Conservation (phyloP, 306 rosid genomes). For the Ceratonia siliqua region DNA sequence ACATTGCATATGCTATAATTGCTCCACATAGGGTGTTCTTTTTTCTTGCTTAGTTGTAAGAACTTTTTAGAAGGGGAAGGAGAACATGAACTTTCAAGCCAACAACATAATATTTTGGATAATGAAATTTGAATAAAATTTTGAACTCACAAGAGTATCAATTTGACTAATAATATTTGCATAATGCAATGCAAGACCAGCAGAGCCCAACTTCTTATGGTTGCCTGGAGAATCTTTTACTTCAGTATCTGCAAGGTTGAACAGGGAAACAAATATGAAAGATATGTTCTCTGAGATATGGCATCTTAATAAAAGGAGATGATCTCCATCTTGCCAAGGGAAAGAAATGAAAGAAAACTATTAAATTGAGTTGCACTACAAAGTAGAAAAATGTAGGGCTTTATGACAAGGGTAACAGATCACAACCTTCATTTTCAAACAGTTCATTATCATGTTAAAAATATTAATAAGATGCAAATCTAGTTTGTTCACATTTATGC, state of each 20-base stretch:
- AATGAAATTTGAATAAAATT: conserved; percentile 18
- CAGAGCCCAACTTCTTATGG: conserved; percentile 77
- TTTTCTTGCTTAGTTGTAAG: background rate
- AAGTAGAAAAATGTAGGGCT: conserved; percentile 10
- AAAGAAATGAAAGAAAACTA: conserved; percentile 11
- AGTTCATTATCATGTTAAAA: background rate
- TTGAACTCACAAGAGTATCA: conserved; percentile 83
- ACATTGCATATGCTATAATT: background rate
- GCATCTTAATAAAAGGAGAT: conserved; percentile 17
- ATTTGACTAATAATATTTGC: conserved; percentile 90
- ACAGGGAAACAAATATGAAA: conserved; percentile 22
- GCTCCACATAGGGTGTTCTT: background rate
- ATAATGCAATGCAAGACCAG: conserved; percentile 98
- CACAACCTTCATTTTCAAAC: conserved; percentile 28
- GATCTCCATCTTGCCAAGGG: background rate
- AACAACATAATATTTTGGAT: conserved; percentile 16
- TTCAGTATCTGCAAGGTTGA: conserved; percentile 60
- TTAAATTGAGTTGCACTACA: background rate
- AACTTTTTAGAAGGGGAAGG: background rate
- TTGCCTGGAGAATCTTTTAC: conserved; percentile 57
- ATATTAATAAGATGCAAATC: background rate
- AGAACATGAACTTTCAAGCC: conserved; percentile 21
- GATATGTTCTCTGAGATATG: background rate
- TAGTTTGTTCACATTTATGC: conserved; percentile 20
- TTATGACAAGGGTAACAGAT: conserved; percentile 19